Evolutionary conservation across 2,329 filamentous ascomycete species (phyloP).

Genomic region (Fusarium subtropicale): DNA sequence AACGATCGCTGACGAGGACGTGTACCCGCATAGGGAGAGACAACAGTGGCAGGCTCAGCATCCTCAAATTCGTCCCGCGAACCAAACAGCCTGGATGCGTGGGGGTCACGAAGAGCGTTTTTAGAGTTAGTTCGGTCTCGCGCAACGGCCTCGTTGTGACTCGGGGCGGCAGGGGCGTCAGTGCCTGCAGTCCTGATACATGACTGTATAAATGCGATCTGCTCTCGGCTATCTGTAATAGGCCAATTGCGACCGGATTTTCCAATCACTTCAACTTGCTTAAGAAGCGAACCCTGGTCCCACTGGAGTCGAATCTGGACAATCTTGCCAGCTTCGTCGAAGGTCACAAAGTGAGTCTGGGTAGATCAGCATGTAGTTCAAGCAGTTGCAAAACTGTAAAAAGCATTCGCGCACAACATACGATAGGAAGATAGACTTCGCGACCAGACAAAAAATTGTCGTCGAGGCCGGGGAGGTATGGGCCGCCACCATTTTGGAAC

Average conservation of each 20-base stretch:
- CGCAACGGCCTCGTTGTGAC: conserved; percentile 53
- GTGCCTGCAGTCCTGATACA: conserved; percentile 65
- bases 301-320: conserved; percentile 88
- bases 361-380: conserved; percentile 19
- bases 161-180: conserved; percentile 48
- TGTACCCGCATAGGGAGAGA: conserved; percentile 70
- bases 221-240: conserved; percentile 86
- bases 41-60: conserved; percentile 58
- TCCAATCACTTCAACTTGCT: conserved; percentile 93
- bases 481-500: conserved; percentile 83
- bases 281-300: conserved; percentile 94
- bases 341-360: conserved; percentile 89
- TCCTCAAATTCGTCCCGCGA: conserved; percentile 72
- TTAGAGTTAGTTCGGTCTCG: conserved; percentile 65
- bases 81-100: conserved; percentile 80
- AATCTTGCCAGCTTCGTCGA: conserved; percentile 82
- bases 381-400: neutral
- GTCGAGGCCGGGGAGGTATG: conserved; percentile 88
- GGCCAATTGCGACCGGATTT: conserved; percentile 93
- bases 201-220: conserved; percentile 78
- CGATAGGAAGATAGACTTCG: conserved; percentile 81
- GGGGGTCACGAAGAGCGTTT: conserved; percentile 70
- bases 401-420: conserved; percentile 61
- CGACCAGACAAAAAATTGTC: conserved; percentile 94
- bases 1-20: conserved; percentile 74